Base-by-base conservation (phyloP, 257 asterid genomes). In the Petunia axillaris region DNA sequence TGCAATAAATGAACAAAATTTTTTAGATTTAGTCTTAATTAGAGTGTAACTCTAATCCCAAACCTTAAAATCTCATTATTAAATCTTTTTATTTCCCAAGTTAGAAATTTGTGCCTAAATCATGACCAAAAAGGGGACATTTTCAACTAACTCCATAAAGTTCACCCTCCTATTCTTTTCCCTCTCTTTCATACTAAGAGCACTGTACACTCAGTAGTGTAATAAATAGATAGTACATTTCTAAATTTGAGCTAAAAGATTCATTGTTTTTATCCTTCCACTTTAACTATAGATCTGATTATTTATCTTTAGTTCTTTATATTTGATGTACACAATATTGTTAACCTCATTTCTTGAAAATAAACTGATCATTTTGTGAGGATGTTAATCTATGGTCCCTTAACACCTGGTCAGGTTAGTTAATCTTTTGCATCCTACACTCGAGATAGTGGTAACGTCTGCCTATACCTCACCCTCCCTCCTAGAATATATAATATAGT, bases 341-440 rank as follows among this genome's bases (percentile, higher is more conserved):
- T 71, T 8, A 35, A 50, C n/a, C 7, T 70, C 55, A 60, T 48
- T 74, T 35, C 46, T 68, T 41, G 6, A 68, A 46, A 11, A 52
- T 35, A 44, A 67, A 36, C 53, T 67, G 2, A 40, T 74, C 39
- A 67, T 8, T n/a, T 46, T 46, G 76, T 70, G 58, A 70, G 8
- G 39, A 92, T 94, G 98, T 84, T 94, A 91, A 88, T 94, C 80
- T 94, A 90, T 41, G 98, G 96, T 82, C 98, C 98, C 39, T 64
- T 93, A 81, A 83, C 94, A 81, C 93, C 97, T 80, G 96, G 93
- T 48, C 97, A 94, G 98, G 98, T 93, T 41, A 39, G 88, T 82
- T 10, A 78, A 44, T 50, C 62, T 3, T 57, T 84, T 73, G 79
- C 74, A 70, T 39, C 13, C 70, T 25, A 25, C 25, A 25, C 25